Percentiles rank a stretch among this genome's conserved stretches.
Evolutionary conservation across 495 filamentous ascomycete genomes (phyloP).

Genomic region (Cercophora samala): DNA sequence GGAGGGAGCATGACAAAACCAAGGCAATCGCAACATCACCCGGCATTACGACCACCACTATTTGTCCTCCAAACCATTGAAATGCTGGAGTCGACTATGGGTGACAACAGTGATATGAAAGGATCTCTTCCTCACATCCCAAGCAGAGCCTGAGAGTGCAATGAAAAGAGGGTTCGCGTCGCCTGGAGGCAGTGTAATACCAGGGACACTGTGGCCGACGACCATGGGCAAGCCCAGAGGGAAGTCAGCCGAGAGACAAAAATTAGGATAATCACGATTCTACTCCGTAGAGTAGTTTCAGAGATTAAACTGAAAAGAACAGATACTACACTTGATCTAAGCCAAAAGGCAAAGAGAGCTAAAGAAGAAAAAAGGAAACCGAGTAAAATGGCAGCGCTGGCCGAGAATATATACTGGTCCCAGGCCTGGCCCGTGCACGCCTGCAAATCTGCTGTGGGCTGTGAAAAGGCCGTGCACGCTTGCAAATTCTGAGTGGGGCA

Average conservation of each 20-base stretch:
- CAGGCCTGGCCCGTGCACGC: background rate
- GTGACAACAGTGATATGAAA: background rate
- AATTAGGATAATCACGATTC: conserved; percentile 85
- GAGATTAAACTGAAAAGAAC: conserved; percentile 98
- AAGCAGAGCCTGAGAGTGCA: conserved; percentile 25
- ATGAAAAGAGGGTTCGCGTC: conserved; percentile 63
- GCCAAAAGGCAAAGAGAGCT: conserved; percentile 61
- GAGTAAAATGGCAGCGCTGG: background rate
- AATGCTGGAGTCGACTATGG: background rate
- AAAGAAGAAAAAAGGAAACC: conserved; percentile 32
- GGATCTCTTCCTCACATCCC: conserved; percentile 30
- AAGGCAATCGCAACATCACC: background rate
- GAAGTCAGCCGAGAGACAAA: conserved; percentile 44
- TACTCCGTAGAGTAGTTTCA: conserved; percentile 64
- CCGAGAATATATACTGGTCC: background rate
- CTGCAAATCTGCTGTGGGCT: background rate
- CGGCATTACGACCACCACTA: background rate
- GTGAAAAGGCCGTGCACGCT: background rate
- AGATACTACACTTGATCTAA: conserved; percentile 99
- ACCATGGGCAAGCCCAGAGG: conserved; percentile 76
- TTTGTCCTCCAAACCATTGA: background rate
- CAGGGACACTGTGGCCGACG: conserved; percentile 70
- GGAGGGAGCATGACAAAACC: background rate
- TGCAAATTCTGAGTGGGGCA: background rate
- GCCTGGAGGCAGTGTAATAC: conserved; percentile 83